A percentile compares a stretch with the other conserved stretches of the same genome.
Conservation (phyloP, 2,329 filamentous ascomycete species). For the Davidsoniella virescens region DNA sequence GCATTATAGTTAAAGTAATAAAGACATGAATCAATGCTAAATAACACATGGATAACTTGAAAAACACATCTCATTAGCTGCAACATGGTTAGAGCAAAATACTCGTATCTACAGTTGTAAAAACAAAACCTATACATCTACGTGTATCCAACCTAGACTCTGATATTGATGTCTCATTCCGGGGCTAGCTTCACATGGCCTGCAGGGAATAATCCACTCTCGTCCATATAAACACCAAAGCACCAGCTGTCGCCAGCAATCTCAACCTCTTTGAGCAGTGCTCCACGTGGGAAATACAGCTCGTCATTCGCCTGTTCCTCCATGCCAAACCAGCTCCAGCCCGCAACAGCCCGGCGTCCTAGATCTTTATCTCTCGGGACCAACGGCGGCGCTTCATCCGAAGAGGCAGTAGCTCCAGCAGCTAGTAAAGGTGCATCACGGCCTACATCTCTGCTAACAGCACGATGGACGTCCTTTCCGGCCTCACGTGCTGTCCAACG, state of each 20-base stretch:
- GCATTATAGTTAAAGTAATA: too few relatives aligned
- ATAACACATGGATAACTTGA: too few relatives aligned
- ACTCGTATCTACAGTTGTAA: too few relatives aligned
- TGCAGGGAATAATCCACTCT: conserved; percentile 63
- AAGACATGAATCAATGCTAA: too few relatives aligned
- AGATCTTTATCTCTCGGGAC: conserved; percentile 7
- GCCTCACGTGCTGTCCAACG: conserved; percentile 6
- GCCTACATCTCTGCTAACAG: conserved; percentile 27
- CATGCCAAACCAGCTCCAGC: conserved; percentile 66
- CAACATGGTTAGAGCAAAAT: too few relatives aligned
- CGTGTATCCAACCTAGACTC: too few relatives aligned
- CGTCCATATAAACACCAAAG: conserved; percentile 71
- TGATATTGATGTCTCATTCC: not conserved
- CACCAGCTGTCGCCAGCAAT: conserved; percentile 88
- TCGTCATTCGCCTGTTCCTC: conserved; percentile 46
- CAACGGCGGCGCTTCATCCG: not conserved
- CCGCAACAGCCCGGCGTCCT: conserved; percentile 35
- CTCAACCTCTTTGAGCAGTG: conserved; percentile 68
- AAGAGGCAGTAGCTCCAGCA: not conserved
- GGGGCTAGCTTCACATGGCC: conserved; percentile 45
- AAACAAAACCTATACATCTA: too few relatives aligned
- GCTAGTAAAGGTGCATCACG: conserved; percentile 18
- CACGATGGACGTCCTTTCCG: conserved; percentile 1
- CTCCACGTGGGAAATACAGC: conserved; percentile 65
- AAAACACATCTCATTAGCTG: too few relatives aligned